Evolutionary conservation across 352 stramenopile species (phyloP), one percentile per base, ranked within the genome.

Genomic region (Phytophthora constricta): DNA sequence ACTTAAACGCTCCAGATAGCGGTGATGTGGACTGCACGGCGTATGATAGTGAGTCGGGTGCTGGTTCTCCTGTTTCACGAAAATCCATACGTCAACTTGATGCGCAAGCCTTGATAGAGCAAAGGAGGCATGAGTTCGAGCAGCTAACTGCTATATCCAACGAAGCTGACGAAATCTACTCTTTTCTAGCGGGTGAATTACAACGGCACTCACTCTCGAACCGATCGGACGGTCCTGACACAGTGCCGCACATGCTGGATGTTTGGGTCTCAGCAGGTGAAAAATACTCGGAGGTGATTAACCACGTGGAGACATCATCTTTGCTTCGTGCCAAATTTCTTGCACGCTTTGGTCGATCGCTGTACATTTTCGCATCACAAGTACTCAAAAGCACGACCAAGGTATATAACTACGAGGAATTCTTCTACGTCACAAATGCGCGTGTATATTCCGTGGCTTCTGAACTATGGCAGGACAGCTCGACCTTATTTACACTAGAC

Each of bases 281-380:
- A 67, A 89, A 86, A n/a, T 91, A 92, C 34, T 74, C 84, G 1
- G 70, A 89, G 16, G 80, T 82, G 8, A 72, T 92, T 26, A 71
- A 53, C 2, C 62, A 80, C 11, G 57, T 87, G 8, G 74, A 85
- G 2, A 9, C 47, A 17, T 48, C 52, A 19, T 11, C 58, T 19
- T 11, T 80, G 9, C 63, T 75, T 20, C 67, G 80, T 53, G 70
- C 66, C 14, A 59, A 56, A 2, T 64, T 85, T 19, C 71, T 90
- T 2, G 41, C 73, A 14, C 79, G 84, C 0, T 93, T 90, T 62
- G 86, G 80, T 1, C 59, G 59, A 0, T 92, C 86, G 1, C 55
- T 93, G 10, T 89, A 74, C 41, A 73, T 91, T 5, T 88, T 91
- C 37, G 81, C 79, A 1, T 67, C 68, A n/a, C 85, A 93, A 60